Evolutionary conservation across 2,329 filamentous ascomycete species (phyloP).

Genomic region (Cladophialophora exuberans): DNA sequence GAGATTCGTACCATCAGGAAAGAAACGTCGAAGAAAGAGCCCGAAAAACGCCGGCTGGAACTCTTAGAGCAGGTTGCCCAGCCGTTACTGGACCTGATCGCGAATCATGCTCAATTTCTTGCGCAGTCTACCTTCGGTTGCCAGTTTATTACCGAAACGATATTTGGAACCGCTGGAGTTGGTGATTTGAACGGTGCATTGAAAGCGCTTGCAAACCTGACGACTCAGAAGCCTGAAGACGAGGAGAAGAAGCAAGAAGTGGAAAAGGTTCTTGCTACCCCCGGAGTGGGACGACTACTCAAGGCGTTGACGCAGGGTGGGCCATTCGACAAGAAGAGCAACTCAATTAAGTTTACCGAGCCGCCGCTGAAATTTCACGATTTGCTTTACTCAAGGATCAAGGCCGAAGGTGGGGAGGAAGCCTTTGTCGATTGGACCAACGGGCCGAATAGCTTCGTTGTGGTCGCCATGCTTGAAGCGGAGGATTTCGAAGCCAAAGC

Average conservation of each 20-base stretch:
- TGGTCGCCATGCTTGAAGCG: constrained; percentile 79
- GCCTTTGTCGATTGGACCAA: constrained; percentile 82
- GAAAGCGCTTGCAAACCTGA: constrained; percentile 61
- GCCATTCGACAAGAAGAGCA: constrained; percentile 74
- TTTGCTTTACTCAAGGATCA: constrained; percentile 77
- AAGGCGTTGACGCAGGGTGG: constrained; percentile 91
- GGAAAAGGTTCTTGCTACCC: constrained; percentile 61
- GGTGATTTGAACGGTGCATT: constrained; percentile 79
- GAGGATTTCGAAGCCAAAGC: constrained; percentile 68
- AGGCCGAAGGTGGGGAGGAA: constrained; percentile 50
- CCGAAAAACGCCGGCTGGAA: constrained; percentile 73
- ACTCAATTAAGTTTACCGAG: constrained; percentile 68
- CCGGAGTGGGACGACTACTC: constrained; percentile 77
- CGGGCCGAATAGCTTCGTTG: constrained; percentile 81
- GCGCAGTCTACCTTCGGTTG: constrained; percentile 78
- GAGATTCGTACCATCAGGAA: constrained; percentile 79
- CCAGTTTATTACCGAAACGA: constrained; percentile 80
- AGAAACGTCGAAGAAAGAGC: constrained; percentile 90
- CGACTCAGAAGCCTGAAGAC: constrained; percentile 43
- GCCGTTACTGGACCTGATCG: constrained; percentile 73
- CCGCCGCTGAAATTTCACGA: constrained; percentile 80
- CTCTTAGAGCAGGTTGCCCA: constrained; percentile 74
- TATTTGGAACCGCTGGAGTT: constrained; percentile 66
- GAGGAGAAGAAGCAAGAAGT: constrained; percentile 47
- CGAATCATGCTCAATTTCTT: constrained; percentile 68